Conservation (phyloP, 2,329 filamentous ascomycete species). For the Arachnopeziza araneosa region DNA sequence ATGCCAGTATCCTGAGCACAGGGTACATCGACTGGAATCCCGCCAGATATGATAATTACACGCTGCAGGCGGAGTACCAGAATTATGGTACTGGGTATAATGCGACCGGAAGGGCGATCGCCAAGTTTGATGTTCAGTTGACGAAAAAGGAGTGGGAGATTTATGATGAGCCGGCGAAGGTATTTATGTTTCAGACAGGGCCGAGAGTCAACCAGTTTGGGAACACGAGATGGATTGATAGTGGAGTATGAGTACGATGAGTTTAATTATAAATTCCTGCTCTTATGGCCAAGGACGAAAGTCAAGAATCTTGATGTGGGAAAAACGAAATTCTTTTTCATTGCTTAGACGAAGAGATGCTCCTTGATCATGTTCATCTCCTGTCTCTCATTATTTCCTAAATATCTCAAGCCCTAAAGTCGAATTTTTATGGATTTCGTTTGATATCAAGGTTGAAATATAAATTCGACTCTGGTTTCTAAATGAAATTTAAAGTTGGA, state of each 20-base stretch:
- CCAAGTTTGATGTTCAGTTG: slow-evolving; percentile 16
- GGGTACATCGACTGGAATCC: slow-evolving; percentile 47
- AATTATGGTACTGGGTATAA: slow-evolving; percentile 48
- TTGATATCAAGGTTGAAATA: too few species aligned
- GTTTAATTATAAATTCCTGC: too few species aligned
- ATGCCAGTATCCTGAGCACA: slow-evolving; percentile 41
- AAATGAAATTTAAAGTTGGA: too few species aligned
- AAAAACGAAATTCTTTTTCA: too few species aligned
- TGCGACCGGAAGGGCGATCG: slow-evolving; percentile 33
- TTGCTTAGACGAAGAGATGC: too few species aligned
- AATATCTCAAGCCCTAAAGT: too few species aligned
- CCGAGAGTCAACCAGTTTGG: slow-evolving; percentile 16
- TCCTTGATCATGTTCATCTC: too few species aligned
- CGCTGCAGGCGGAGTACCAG: slow-evolving; percentile 48
- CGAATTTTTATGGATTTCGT: too few species aligned
- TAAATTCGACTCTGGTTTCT: too few species aligned
- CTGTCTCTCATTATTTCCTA: too few species aligned
- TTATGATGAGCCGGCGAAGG: slow-evolving; percentile 15
- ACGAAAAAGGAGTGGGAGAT: slow-evolving; percentile 13
- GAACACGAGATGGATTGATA: slow-evolving; percentile 23
- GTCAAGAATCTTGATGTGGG: too few species aligned
- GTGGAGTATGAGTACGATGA: slow-evolving; percentile 7
- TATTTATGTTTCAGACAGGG: slow-evolving; percentile 15
- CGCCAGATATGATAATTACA: slow-evolving; percentile 30
- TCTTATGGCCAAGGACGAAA: too few species aligned